phyloP scores from a whole-genome alignment of 768 basidiomycete genomes.

The Mycena sanguinolenta region DNA sequence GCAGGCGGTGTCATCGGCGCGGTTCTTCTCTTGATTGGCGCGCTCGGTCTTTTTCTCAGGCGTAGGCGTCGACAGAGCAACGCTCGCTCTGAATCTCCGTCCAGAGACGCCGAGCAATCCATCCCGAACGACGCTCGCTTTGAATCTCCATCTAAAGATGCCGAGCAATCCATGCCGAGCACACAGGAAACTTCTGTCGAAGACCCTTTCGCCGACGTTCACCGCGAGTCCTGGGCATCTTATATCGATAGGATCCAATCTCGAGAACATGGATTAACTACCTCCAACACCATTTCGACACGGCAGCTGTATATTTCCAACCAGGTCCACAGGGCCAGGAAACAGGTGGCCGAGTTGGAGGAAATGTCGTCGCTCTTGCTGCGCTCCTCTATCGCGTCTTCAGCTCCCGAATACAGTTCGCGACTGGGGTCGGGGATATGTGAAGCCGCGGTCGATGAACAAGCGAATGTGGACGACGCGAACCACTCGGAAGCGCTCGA shows the following conservation, averaged over 20 bases:
- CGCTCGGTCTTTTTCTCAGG: not conserved
- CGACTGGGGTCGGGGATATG: not conserved
- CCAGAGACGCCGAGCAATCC: not conserved
- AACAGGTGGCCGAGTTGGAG: constrained; percentile 23
- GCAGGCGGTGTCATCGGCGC: constrained; percentile 9
- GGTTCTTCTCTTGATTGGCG: not conserved
- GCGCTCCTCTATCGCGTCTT: too few species aligned
- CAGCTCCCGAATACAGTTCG: not conserved
- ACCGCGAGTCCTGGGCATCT: constrained; percentile 8
- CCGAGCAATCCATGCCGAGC: too few species aligned
- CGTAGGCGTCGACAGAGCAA: not conserved
- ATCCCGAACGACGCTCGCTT: too few species aligned
- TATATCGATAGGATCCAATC: not conserved
- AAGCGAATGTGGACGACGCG: not conserved
- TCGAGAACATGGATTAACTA: not conserved
- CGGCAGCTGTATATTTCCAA: constrained; percentile 26
- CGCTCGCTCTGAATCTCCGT: not conserved
- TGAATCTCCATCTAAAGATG: too few species aligned
- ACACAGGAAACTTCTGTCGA: not conserved
- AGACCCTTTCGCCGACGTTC: not conserved
- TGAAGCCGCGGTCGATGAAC: not conserved
- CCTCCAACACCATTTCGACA: not conserved
- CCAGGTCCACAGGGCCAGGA: constrained; percentile 20
- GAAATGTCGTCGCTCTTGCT: constrained; percentile 10
- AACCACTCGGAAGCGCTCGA: too few species aligned